phyloP scores from a whole-genome alignment of 2,329 filamentous ascomycete species.

The Ramichloridium luteum region DNA sequence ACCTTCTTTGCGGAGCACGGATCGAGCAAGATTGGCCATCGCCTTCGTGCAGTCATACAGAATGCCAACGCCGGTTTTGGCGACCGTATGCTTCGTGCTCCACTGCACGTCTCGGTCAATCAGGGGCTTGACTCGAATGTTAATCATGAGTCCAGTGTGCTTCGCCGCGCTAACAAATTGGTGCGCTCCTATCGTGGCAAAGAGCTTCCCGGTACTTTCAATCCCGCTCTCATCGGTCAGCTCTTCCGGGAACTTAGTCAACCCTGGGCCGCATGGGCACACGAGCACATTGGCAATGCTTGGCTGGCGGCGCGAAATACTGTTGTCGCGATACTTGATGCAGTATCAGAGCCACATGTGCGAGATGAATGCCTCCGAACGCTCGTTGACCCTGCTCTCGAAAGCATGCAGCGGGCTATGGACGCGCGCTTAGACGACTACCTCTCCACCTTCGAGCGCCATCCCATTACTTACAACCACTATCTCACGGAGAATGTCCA shows the following conservation, averaged over 20 bases:
- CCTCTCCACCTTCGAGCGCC: conserved; percentile 1
- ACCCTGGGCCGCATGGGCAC: conserved; percentile 39
- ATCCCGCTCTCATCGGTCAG: conserved; percentile 45
- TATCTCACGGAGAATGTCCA: conserved; percentile 5
- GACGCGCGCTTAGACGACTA: neutral
- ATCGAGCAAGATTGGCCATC: neutral
- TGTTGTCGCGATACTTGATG: neutral
- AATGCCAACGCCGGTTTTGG: neutral
- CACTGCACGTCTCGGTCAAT: neutral
- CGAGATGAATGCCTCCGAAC: neutral
- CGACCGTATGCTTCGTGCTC: neutral
- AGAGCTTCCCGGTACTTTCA: conserved; percentile 51
- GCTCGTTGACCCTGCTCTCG: neutral
- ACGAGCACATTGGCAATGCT: conserved; percentile 27
- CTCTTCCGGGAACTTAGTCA: conserved; percentile 48
- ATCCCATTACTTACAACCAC: conserved; percentile 6
- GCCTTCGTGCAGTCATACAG: neutral
- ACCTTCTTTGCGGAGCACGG: conserved; percentile 37
- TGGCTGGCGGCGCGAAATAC: neutral
- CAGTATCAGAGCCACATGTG: neutral
- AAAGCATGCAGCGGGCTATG: conserved; percentile 1
- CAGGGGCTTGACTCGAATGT: neutral
- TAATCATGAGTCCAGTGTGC: neutral
- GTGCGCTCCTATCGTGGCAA: conserved; percentile 13
- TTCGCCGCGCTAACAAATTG: neutral